Conservation (phyloP, 1,284 basidiomycete species). For the Malassezia globosa region DNA sequence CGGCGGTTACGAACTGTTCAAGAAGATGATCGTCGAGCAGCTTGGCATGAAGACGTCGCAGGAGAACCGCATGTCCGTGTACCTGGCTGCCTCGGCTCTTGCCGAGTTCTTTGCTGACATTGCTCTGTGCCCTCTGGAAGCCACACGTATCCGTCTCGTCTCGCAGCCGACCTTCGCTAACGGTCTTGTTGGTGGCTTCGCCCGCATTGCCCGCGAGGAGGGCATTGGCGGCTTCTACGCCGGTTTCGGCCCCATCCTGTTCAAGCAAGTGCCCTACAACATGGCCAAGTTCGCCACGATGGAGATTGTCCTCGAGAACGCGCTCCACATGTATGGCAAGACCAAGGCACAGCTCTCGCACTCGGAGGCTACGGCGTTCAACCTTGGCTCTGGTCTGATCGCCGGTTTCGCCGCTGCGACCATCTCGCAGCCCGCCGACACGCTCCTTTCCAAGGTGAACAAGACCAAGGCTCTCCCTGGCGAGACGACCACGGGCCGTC, state of each 20-base stretch:
- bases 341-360: conserved; percentile 50
- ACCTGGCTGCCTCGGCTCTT: conserved; percentile 43
- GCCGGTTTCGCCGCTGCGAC: conserved; percentile 46
- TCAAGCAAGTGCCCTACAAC: conserved; percentile 48
- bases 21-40: conserved; percentile 43
- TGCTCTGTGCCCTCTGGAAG: conserved; percentile 47
- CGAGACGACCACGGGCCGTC: conserved; percentile 51
- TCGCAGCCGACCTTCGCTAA: conserved; percentile 45
- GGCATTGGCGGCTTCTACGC: conserved; percentile 45
- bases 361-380: conserved; percentile 33
- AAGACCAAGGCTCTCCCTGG: conserved; percentile 54
- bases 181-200: conserved; percentile 43
- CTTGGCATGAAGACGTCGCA: conserved; percentile 42
- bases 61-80: conserved; percentile 43
- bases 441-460: conserved; percentile 54
- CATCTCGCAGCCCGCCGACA: conserved; percentile 47
- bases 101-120: conserved; percentile 48
- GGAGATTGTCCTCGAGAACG: conserved; percentile 49
- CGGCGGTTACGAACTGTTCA: conserved; percentile 47
- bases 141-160: conserved; percentile 47
- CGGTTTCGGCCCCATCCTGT: conserved; percentile 50
- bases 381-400: conserved; percentile 45
- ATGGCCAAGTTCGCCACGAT: conserved; percentile 52
- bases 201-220: conserved; percentile 39
- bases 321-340: conserved; percentile 50